phyloP scores from a whole-genome alignment of 2,329 filamentous ascomycete genomes.

The Blumeria graminis region DNA sequence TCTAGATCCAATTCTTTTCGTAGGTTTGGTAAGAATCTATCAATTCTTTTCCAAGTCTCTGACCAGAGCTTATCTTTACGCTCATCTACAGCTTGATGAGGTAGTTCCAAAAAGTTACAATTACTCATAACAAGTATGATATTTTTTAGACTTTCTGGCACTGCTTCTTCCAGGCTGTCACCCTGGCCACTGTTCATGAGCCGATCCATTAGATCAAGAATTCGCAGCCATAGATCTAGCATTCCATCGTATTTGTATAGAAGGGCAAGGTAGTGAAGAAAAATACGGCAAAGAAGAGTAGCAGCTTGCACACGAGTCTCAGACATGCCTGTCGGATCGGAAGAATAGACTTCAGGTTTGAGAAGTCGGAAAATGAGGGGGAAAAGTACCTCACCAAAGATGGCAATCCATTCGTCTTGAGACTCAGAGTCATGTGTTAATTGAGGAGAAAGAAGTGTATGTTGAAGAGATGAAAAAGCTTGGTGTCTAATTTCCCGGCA shows the following conservation, averaged over 20 bases:
- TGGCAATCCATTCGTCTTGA: slow-evolving; percentile 80
- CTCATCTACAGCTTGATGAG: slow-evolving; percentile 24
- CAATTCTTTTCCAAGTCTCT: slow-evolving; percentile 41
- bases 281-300: slow-evolving; percentile 82
- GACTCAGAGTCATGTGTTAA: slow-evolving; percentile 54
- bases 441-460: slow-evolving; percentile 63
- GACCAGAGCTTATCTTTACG: slow-evolving; percentile 31
- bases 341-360: slow-evolving; percentile 84
- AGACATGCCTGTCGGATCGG: slow-evolving; percentile 78
- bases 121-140: slow-evolving; percentile 87
- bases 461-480: slow-evolving; percentile 65
- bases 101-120: slow-evolving; percentile 59
- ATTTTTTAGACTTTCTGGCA: slow-evolving; percentile 88
- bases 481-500: slow-evolving; percentile 81
- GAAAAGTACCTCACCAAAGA: slow-evolving; percentile 84
- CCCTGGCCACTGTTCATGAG: slow-evolving; percentile 90
- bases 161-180: slow-evolving; percentile 78
- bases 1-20: slow-evolving; percentile 31
- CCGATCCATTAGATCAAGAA: slow-evolving; percentile 83
- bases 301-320: slow-evolving; percentile 84
- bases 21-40: slow-evolving; percentile 38
- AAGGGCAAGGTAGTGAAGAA: slow-evolving; percentile 73
- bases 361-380: slow-evolving; percentile 68
- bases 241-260: slow-evolving; percentile 72
- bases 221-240: slow-evolving; percentile 75